Percentiles rank a stretch among this genome's conserved stretches.
These are phyloP conservation scores for Euphorbia lathyris DNA, from an alignment of 345 rosid species.

Conservation along the genomic window DNA sequence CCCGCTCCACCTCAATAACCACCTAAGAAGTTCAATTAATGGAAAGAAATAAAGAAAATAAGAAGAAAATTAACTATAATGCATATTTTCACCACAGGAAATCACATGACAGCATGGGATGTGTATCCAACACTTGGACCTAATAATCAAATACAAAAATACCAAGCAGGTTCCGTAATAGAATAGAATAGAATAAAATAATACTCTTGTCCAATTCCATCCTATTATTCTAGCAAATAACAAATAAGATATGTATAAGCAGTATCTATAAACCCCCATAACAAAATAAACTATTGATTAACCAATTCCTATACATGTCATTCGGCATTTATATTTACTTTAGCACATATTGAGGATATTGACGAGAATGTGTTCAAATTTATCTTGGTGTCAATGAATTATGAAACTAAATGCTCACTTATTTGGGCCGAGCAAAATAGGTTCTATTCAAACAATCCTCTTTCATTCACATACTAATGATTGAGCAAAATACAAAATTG, in stretches of 20 bases:
- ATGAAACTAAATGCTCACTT: no score
- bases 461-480: no score
- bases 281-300: neutral
- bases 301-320: neutral
- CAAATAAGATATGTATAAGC: neutral
- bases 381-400: neutral
- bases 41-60: conserved; percentile 4
- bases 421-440: no score
- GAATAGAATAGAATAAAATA: neutral
- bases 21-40: conserved; percentile 47
- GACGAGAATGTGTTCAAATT: neutral
- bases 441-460: no score
- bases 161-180: neutral
- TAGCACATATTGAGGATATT: neutral
- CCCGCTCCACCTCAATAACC: conserved; percentile 95
- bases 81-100: neutral
- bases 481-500: no score
- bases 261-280: neutral
- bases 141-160: neutral
- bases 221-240: neutral
- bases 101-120: neutral
- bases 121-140: neutral
- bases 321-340: neutral
- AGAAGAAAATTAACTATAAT: conserved; percentile 12
- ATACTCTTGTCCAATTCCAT: neutral